Evolutionary conservation across 495 filamentous ascomycete species (phyloP).

Genomic region (Lasiosphaeria hispida): DNA sequence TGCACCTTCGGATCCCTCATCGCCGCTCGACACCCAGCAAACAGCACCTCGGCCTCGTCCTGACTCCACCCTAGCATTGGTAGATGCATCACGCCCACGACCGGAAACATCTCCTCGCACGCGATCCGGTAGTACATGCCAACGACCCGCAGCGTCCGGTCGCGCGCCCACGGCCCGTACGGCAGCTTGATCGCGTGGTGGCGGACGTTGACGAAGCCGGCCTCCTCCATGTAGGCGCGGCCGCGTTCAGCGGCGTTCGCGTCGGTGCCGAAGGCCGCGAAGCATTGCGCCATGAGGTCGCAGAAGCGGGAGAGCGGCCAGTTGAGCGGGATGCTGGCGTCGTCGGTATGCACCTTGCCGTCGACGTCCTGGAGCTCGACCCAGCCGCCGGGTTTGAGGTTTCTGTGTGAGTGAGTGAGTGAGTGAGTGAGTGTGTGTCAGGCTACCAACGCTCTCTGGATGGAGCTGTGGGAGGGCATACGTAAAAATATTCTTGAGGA

Average conservation of each 20-base stretch:
- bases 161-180: background rate
- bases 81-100: background rate
- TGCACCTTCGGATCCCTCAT: background rate
- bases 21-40: background rate
- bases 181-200: constrained; percentile 1
- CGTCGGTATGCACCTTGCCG: background rate
- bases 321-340: background rate
- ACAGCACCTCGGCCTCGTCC: background rate
- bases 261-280: background rate
- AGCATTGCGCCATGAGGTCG: background rate
- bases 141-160: background rate
- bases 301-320: background rate
- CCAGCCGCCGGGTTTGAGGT: constrained; percentile 1
- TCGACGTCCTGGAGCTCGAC: constrained; percentile 2
- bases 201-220: background rate
- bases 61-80: background rate
- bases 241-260: background rate
- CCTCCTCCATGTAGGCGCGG: background rate
- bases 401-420: background rate
- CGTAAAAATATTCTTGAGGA: no score
- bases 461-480: no score
- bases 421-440: no score
- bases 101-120: background rate
- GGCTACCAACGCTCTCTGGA: no score
- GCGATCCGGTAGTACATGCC: background rate